These are phyloP conservation scores for Strombidium stylifer DNA, from an alignment of 73 alveolate genomes.

Conservation along the genomic window DNA sequence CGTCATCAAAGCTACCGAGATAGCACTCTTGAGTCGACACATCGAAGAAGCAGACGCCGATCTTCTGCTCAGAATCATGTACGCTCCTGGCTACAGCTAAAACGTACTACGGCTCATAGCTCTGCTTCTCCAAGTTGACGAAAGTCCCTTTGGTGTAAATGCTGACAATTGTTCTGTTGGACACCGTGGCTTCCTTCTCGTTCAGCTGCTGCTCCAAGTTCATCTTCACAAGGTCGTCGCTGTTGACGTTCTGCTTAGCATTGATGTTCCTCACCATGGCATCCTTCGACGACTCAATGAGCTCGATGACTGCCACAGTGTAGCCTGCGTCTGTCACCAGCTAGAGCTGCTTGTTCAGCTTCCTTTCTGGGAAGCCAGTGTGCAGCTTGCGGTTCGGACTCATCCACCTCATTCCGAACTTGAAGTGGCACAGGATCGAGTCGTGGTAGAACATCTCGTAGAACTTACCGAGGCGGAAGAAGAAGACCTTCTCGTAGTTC, in stretches of 20 bases:
- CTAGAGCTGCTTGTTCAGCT: conserved; percentile 72
- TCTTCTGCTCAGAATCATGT: background rate
- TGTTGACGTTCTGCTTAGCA: too few species aligned
- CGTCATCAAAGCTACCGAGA: conserved; percentile 49
- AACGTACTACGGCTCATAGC: conserved; percentile 34
- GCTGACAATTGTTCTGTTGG: too few species aligned
- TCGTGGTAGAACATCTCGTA: conserved; percentile 80
- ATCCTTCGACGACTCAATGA: conserved; percentile 87
- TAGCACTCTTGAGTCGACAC: conserved; percentile 32
- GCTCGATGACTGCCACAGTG: conserved; percentile 92
- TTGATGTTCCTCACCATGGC: conserved; percentile 54
- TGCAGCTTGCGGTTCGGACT: conserved; percentile 73
- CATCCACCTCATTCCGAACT: conserved; percentile 86
- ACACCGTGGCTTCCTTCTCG: too few species aligned
- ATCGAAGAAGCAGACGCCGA: conserved; percentile 56
- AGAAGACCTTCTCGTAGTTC: conserved; percentile 65
- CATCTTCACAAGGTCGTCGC: too few species aligned
- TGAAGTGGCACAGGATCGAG: conserved; percentile 63
- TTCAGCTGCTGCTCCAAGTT: too few species aligned
- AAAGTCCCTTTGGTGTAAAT: conserved; percentile 78
- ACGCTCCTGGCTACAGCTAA: conserved; percentile 9
- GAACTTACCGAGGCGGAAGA: conserved; percentile 75
- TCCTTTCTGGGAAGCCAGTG: conserved; percentile 92
- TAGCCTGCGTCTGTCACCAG: conserved; percentile 77
- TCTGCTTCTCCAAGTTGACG: conserved; percentile 32